Evolutionary conservation across 2,329 filamentous ascomycete species (phyloP).

Genomic region (Xylariaceae sp.): DNA sequence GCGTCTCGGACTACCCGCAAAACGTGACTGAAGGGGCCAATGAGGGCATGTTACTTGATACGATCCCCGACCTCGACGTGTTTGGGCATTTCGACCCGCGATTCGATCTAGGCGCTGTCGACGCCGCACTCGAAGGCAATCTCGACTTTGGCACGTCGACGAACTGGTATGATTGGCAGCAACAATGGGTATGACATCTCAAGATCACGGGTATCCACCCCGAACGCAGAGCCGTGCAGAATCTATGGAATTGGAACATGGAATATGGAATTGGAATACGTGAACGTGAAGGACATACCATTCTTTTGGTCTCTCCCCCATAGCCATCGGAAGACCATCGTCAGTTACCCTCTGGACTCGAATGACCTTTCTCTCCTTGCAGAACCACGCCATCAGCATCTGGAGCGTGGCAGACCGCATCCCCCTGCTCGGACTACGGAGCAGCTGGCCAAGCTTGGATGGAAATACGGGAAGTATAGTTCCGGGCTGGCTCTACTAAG

Average conservation of each 20-base stretch:
- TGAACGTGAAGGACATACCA: background rate
- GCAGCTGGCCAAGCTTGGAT: no score
- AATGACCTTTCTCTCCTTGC: background rate
- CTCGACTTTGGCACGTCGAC: constrained; percentile 49
- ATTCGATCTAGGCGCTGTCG: constrained; percentile 49
- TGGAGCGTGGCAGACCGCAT: background rate
- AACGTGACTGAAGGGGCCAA: constrained; percentile 27
- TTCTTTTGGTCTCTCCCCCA: background rate
- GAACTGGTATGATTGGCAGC: constrained; percentile 42
- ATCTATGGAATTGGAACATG: no score
- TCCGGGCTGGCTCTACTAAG: background rate
- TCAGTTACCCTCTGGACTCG: background rate
- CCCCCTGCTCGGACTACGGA: background rate
- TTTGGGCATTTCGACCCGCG: constrained; percentile 52
- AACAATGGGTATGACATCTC: constrained; percentile 22
- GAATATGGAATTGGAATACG: background rate
- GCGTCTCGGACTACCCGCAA: constrained; percentile 5
- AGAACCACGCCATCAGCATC: background rate
- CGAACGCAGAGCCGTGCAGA: background rate
- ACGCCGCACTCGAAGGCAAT: constrained; percentile 50
- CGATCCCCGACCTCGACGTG: constrained; percentile 46
- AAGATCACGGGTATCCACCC: background rate
- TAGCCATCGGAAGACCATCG: background rate
- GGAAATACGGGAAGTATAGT: background rate
- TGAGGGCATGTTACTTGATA: constrained; percentile 40